Percentiles rank a stretch among this genome's conserved stretches.
These are phyloP conservation scores for Phanerodontia chrysosporium DNA, from an alignment of 768 basidiomycete species.

Conservation along the genomic window DNA sequence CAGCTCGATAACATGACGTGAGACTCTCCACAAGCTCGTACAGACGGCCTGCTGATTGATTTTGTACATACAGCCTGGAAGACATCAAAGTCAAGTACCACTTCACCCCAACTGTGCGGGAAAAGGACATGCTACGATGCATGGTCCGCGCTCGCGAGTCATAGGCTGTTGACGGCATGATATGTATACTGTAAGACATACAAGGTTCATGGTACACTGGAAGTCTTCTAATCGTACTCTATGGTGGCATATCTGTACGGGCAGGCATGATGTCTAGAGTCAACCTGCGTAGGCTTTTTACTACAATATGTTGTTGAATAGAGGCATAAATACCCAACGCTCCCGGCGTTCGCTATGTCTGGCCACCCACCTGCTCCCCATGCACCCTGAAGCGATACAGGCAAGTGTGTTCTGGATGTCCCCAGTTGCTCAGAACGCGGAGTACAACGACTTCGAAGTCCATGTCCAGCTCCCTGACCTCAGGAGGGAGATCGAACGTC, in stretches of 20 bases:
- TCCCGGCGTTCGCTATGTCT: slow-evolving; percentile 16
- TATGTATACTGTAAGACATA: too few relatives aligned
- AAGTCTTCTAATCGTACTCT: too few relatives aligned
- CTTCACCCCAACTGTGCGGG: not conserved
- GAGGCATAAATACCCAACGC: too few relatives aligned
- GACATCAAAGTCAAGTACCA: not conserved
- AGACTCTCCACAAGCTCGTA: not conserved
- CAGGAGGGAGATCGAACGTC: slow-evolving; percentile 45
- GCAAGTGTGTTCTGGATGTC: slow-evolving; percentile 78
- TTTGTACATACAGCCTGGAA: not conserved
- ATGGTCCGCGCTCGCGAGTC: not conserved
- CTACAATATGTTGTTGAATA: too few relatives aligned
- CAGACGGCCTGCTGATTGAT: not conserved
- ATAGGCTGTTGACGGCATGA: not conserved
- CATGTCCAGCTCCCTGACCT: slow-evolving; percentile 63
- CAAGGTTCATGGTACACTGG: too few relatives aligned
- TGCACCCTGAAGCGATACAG: slow-evolving; percentile 84
- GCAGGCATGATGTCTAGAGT: too few relatives aligned
- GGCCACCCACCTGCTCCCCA: slow-evolving; percentile 49
- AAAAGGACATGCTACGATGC: not conserved
- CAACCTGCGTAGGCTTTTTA: too few relatives aligned
- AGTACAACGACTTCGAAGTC: slow-evolving; percentile 86
- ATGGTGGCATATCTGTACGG: too few relatives aligned
- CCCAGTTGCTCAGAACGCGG: slow-evolving; percentile 84
- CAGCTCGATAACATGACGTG: slow-evolving; percentile 8